Base-by-base conservation (phyloP, 371 early-diverging fungal species). In the Lichtheimia corymbifera region DNA sequence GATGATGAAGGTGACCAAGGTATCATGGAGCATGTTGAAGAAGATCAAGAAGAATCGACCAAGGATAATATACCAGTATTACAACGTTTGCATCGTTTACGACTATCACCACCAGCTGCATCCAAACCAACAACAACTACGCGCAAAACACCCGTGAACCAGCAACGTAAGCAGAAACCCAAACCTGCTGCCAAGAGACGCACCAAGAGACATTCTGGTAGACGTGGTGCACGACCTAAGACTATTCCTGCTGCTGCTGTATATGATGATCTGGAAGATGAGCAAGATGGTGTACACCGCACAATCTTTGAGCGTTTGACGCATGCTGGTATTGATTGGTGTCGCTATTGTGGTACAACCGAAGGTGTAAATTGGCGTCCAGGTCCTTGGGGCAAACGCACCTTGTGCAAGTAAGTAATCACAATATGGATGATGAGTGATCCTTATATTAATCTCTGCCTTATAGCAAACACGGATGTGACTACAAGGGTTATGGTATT, bases 341-440 rank as follows among this genome's bases (percentile, higher is more conserved):
- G 90, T 66, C 78, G 90, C 51, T 90, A 90, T 66, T 90, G 90
- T 66, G 90, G 90, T 41, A 88, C 87, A 12, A 90, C 90, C 9
- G 85, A 89, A 66, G 83, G 82, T 13, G 84, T 87, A 27, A 89
- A 89, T 71, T 90, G 89, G 87, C 83, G 90, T 51, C 90, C 89
- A 2, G 90, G 90, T 0, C 90, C 90, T 30, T 90, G 90, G 90
- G 90, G 90, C 28, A 88, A 89, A 71, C 77, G 87, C 55, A 89
- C 90, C 14, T 73, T 90, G 52, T 90, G 90, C 88, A 90, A 90
- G 83, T 84, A 70, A 65, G 71, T 66, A 14, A 53, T 56, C 24
- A 13, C 24, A n/a, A 25, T 52, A 14, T 50, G 27, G 40, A 3
- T 49, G 7, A 40, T 14, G n/a, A 22, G 20, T 55, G 41, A 14